Evolutionary conservation across 208 protist species (phyloP).

Genomic region (Porcisia deanei): DNA sequence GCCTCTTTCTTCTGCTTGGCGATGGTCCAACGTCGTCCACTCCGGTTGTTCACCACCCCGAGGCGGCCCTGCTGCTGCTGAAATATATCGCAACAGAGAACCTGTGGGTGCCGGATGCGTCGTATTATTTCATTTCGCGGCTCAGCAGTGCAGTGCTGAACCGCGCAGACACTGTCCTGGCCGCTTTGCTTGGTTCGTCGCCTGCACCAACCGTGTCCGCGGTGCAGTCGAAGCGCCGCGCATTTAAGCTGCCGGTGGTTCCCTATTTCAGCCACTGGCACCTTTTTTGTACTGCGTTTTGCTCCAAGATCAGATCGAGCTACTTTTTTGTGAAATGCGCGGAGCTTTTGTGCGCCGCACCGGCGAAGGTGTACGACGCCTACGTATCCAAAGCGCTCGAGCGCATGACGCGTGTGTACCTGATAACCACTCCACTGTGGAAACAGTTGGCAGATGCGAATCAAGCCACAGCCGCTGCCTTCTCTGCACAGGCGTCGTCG

Average conservation of each 20-base stretch:
- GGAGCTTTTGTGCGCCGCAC: constrained; percentile 48
- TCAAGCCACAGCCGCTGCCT: constrained; percentile 15
- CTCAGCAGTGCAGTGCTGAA: constrained; percentile 34
- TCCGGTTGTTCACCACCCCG: constrained; percentile 40
- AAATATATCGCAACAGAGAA: constrained; percentile 39
- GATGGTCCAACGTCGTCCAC: constrained; percentile 25
- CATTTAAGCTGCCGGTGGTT: constrained; percentile 23
- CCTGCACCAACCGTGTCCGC: constrained; percentile 2
- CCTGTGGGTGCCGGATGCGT: constrained; percentile 36
- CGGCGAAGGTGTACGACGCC: constrained; percentile 35
- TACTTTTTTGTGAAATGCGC: constrained; percentile 73
- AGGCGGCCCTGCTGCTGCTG: constrained; percentile 44
- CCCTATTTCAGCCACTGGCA: constrained; percentile 67
- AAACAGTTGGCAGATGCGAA: constrained; percentile 22
- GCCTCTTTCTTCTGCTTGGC: constrained; percentile 48
- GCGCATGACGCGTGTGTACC: constrained; percentile 34
- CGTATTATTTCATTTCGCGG: constrained; percentile 34
- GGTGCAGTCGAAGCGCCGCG: not conserved
- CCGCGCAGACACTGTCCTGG: constrained; percentile 25
- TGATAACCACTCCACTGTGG: constrained; percentile 31
- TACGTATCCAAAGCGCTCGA: constrained; percentile 31
- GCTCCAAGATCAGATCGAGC: constrained; percentile 47
- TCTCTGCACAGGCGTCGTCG: not conserved
- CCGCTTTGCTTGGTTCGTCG: constrained; percentile 1
- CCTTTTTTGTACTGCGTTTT: constrained; percentile 69